A percentile compares a stretch with the other conserved stretches of the same genome.
These are phyloP conservation scores for Geosmithia putterillii DNA, from an alignment of 2,329 filamentous ascomycete genomes.

Conservation along the genomic window DNA sequence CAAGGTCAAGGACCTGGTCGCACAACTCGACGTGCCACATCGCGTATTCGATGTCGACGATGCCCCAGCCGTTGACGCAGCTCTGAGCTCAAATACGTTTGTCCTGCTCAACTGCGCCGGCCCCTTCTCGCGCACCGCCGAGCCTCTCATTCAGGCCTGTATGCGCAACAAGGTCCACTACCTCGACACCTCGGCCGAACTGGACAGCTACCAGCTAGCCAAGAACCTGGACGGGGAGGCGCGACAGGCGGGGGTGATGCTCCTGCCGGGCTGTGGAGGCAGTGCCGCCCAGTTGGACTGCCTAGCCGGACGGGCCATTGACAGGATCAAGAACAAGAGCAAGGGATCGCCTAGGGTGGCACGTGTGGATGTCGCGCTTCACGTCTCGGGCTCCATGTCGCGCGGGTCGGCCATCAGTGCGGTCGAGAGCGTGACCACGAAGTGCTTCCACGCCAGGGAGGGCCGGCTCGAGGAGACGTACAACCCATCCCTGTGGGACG, in stretches of 20 bases:
- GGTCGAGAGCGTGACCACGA: constrained; percentile 1
- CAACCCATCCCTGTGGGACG: constrained; percentile 1
- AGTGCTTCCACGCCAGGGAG: neutral
- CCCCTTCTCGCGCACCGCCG: constrained; percentile 7
- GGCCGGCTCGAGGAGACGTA: neutral
- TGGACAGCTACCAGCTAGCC: constrained; percentile 7
- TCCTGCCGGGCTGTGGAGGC: constrained; percentile 10
- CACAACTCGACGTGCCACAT: neutral
- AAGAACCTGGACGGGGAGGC: constrained; percentile 4
- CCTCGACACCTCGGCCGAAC: constrained; percentile 10
- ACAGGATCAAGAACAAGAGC: neutral
- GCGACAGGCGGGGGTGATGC: constrained; percentile 5
- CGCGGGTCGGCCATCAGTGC: constrained; percentile 8
- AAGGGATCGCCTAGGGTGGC: neutral
- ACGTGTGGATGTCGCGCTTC: constrained; percentile 8
- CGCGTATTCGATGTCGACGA: constrained; percentile 5
- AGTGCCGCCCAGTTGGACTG: constrained; percentile 10
- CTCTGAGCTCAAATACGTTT: neutral
- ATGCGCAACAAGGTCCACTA: constrained; percentile 8
- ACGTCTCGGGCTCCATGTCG: constrained; percentile 8
- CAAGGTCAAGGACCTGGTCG: neutral
- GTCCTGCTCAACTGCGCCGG: constrained; percentile 11
- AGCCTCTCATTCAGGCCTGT: constrained; percentile 8
- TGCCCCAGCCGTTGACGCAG: neutral
- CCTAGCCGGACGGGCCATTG: constrained; percentile 4